Conservation (phyloP, 2,329 filamentous ascomycete genomes). For the Diaporthe amygdali region DNA sequence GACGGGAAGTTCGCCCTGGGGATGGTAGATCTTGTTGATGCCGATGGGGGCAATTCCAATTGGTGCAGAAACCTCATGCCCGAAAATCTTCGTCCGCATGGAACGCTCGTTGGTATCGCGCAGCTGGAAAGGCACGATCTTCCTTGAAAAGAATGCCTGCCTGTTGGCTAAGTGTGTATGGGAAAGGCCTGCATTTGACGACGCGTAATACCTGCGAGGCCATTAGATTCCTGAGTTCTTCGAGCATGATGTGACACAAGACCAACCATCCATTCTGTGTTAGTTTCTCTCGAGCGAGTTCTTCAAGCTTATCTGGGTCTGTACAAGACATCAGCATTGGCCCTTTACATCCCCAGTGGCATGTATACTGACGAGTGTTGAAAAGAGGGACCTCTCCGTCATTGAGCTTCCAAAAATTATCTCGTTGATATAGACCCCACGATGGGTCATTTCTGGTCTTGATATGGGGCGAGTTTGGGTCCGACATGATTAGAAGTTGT, state of each 20-base stretch:
- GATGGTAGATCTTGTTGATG: slow-evolving; percentile 70
- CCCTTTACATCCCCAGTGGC: neutral
- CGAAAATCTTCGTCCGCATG: slow-evolving; percentile 62
- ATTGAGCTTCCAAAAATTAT: slow-evolving; percentile 34
- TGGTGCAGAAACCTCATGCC: slow-evolving; percentile 62
- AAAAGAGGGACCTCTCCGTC: slow-evolving; percentile 30
- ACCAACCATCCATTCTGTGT: slow-evolving; percentile 59
- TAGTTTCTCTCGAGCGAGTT: slow-evolving; percentile 59
- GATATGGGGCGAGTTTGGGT: slow-evolving; percentile 31
- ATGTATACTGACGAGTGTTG: slow-evolving; percentile 30
- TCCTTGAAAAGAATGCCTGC: slow-evolving; percentile 68
- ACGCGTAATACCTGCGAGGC: slow-evolving; percentile 52
- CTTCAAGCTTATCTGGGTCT: slow-evolving; percentile 65
- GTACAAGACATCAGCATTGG: neutral
- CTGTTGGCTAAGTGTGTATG: slow-evolving; percentile 61
- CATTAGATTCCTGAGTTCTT: neutral
- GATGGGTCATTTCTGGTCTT: slow-evolving; percentile 30
- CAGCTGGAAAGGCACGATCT: slow-evolving; percentile 65
- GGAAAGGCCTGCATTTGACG: slow-evolving; percentile 60
- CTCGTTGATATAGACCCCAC: slow-evolving; percentile 34
- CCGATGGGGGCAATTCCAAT: slow-evolving; percentile 70
- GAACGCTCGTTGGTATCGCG: slow-evolving; percentile 66
- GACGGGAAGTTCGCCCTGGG: slow-evolving; percentile 61
- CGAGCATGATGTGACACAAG: too few relatives aligned
- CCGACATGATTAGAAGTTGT: slow-evolving; percentile 10